Conservation (phyloP, 1,284 basidiomycete species). For the Tausonia pullulans region DNA sequence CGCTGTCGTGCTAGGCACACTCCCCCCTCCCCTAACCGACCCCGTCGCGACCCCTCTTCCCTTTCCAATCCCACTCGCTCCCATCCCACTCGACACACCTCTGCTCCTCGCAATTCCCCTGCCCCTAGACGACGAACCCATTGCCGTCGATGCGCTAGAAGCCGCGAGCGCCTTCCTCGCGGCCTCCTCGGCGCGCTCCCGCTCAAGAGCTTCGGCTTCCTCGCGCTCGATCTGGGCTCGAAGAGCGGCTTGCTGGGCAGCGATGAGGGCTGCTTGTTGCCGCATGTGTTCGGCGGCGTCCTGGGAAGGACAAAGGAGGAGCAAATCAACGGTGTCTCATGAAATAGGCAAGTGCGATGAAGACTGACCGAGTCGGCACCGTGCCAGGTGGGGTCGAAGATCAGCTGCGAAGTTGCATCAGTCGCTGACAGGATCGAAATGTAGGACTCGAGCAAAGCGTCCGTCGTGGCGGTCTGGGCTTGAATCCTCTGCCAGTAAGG, state of each 20-base stretch:
- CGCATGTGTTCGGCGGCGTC: background rate
- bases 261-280: background rate
- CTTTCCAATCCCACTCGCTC: background rate
- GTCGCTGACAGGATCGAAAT: constrained; percentile 3
- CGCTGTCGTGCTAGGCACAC: background rate
- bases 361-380: constrained; percentile 2
- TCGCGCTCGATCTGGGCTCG: constrained; percentile 4
- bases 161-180: background rate
- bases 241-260: background rate
- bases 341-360: background rate
- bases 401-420: background rate
- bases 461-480: constrained; percentile 1
- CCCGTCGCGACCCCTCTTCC: background rate
- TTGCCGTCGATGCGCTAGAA: background rate
- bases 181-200: background rate
- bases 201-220: background rate
- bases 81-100: background rate
- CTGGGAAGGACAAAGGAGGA: background rate
- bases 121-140: too few relatives aligned
- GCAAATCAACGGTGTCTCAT: too few relatives aligned
- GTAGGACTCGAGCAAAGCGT: constrained; percentile 1
- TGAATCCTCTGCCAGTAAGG: background rate
- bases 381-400: background rate
- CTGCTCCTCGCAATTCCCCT: background rate
- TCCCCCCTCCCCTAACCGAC: background rate